Percentiles rank a stretch among this genome's conserved stretches.
These are phyloP conservation scores for Meredithiella fracta DNA, from an alignment of 2,329 filamentous ascomycete species.

Conservation along the genomic window DNA sequence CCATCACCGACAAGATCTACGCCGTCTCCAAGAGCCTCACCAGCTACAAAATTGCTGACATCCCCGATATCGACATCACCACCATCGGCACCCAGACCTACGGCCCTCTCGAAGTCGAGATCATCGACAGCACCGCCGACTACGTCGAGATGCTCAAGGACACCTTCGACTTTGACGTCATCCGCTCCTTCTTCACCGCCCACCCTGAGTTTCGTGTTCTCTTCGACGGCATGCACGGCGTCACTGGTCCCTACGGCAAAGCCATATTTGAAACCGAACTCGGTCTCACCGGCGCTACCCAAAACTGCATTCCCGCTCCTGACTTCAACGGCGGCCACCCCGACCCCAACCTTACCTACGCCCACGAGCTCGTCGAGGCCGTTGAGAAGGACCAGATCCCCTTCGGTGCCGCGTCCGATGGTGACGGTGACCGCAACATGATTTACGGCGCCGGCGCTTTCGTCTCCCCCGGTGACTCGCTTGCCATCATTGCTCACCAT, in stretches of 20 bases:
- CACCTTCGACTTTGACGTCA: constrained; percentile 94
- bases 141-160: constrained; percentile 93
- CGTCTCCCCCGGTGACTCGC: constrained; percentile 89
- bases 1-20: constrained; percentile 96
- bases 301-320: constrained; percentile 82
- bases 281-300: constrained; percentile 58
- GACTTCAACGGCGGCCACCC: constrained; percentile 97
- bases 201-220: constrained; percentile 92
- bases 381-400: constrained; percentile 85
- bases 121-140: constrained; percentile 83
- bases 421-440: constrained; percentile 98
- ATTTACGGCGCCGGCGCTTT: constrained; percentile 96
- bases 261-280: constrained; percentile 93
- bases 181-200: constrained; percentile 77
- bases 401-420: constrained; percentile 91
- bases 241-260: constrained; percentile 86
- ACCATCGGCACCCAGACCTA: constrained; percentile 73
- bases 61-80: constrained; percentile 71
- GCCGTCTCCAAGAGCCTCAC: constrained; percentile 77
- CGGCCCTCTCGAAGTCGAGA: constrained; percentile 78
- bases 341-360: constrained; percentile 94
- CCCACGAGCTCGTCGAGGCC: constrained; percentile 80
- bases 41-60: constrained; percentile 80
- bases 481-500: constrained; percentile 96
- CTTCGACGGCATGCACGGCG: constrained; percentile 86